A percentile compares a stretch with the other conserved stretches of the same genome.
Conservation (phyloP, 1,139 yeast genomes). For the Candida frijolesensis region DNA sequence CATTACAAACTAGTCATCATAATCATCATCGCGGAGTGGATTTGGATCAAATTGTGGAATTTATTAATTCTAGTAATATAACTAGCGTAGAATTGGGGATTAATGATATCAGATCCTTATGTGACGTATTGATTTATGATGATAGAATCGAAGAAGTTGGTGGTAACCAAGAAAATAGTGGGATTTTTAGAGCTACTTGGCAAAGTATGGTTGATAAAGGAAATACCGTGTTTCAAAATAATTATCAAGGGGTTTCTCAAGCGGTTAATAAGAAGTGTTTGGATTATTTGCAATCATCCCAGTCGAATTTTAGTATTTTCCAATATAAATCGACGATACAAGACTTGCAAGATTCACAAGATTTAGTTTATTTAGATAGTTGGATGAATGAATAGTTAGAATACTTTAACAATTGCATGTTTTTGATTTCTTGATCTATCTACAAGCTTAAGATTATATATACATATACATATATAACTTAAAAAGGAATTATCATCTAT, state of each 20-base stretch:
- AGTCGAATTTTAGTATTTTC: constrained; percentile 4
- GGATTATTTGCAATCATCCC: constrained; percentile 1
- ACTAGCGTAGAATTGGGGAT: constrained; percentile 79
- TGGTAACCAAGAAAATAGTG: constrained; percentile 41
- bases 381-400: constrained; percentile 25
- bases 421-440: background rate
- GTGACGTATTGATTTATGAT: constrained; percentile 87
- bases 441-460: background rate
- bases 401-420: background rate
- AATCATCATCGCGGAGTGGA: constrained; percentile 66
- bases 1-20: constrained; percentile 46
- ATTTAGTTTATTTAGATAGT: constrained; percentile 42
- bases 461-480: background rate
- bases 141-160: constrained; percentile 72
- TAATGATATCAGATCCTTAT: constrained; percentile 75
- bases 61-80: constrained; percentile 73
- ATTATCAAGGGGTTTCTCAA: constrained; percentile 10
- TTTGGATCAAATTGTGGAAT: constrained; percentile 70
- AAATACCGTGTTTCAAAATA: constrained; percentile 47
- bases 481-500: background rate
- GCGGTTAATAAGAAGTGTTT: constrained; percentile 3
- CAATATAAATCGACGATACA: constrained; percentile 32
- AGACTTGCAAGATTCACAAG: constrained; percentile 36
- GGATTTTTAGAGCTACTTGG: constrained; percentile 61
- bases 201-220: constrained; percentile 66